A percentile compares a stretch with the other conserved stretches of the same genome.
These are phyloP conservation scores for Scheffersomyces titani DNA, from an alignment of 1,139 yeast species.

Conservation along the genomic window DNA sequence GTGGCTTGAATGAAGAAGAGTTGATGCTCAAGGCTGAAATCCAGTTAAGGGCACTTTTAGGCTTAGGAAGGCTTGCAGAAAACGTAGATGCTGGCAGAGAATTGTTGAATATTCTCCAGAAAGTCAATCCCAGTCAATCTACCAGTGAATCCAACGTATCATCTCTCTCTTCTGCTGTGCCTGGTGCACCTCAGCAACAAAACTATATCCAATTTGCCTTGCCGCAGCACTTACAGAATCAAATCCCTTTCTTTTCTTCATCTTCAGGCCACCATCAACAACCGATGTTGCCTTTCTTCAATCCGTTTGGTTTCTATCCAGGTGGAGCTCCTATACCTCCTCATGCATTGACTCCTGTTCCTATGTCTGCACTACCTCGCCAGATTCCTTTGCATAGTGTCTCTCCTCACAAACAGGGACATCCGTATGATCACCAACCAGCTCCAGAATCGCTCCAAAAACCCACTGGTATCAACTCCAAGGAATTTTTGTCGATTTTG, in stretches of 20 bases:
- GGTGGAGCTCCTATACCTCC: constrained; percentile 3
- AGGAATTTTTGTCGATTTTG: constrained; percentile 54
- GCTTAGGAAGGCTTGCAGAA: constrained; percentile 40
- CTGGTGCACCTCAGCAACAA: constrained; percentile 6
- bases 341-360: constrained; percentile 2
- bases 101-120: constrained; percentile 62
- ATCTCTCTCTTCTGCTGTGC: not conserved
- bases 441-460: constrained; percentile 45
- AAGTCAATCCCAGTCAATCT: constrained; percentile 22
- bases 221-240: constrained; percentile 34
- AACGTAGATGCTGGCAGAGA: constrained; percentile 75
- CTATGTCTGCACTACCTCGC: constrained; percentile 3
- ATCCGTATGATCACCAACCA: constrained; percentile 29
- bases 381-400: constrained; percentile 2
- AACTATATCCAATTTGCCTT: constrained; percentile 22
- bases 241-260: constrained; percentile 26
- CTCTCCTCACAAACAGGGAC: constrained; percentile 4
- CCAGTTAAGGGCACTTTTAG: constrained; percentile 63
- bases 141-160: constrained; percentile 6
- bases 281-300: constrained; percentile 14
- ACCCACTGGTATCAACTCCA: constrained; percentile 48
- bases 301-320: constrained; percentile 10
- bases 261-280: constrained; percentile 10
- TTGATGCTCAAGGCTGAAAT: constrained; percentile 59
- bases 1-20: constrained; percentile 55